These are phyloP conservation scores for Pseudovirgaria hyperparasitica DNA, from an alignment of 2,329 filamentous ascomycete genomes.

Conservation along the genomic window DNA sequence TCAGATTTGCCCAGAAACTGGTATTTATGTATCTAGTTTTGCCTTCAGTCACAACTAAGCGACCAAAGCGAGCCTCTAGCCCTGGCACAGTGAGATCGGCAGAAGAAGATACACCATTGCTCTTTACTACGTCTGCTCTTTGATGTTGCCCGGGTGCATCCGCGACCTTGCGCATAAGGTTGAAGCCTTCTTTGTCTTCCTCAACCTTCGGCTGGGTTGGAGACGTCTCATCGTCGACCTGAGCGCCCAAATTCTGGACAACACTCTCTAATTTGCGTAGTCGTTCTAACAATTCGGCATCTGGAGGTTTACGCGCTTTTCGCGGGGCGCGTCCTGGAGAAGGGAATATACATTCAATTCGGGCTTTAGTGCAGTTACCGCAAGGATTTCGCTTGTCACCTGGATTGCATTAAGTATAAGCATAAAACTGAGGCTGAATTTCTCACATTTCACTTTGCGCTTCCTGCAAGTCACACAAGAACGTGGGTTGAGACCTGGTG, in stretches of 20 bases:
- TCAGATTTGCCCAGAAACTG: slow-evolving; percentile 64
- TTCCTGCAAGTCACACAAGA: slow-evolving; percentile 41
- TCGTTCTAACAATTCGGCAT: slow-evolving; percentile 60
- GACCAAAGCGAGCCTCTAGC: slow-evolving; percentile 47
- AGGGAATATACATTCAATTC: slow-evolving; percentile 62
- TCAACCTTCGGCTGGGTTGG: slow-evolving; percentile 3
- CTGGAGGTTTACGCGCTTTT: slow-evolving; percentile 53
- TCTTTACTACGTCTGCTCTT: no score
- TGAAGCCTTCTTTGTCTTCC: no score
- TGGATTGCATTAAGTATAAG: no score
- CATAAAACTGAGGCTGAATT: no score
- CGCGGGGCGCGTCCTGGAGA: slow-evolving; percentile 61
- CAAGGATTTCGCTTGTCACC: slow-evolving; percentile 69
- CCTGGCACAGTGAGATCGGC: slow-evolving; percentile 22
- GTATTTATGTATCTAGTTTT: slow-evolving; percentile 63
- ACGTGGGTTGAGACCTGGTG: slow-evolving; percentile 18
- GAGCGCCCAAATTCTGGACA: slow-evolving; percentile 45
- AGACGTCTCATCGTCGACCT: slow-evolving; percentile 22
- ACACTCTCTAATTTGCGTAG: slow-evolving; percentile 63
- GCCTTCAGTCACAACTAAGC: slow-evolving; percentile 58
- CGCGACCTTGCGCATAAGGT: no score
- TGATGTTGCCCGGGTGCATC: no score
- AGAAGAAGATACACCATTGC: no score
- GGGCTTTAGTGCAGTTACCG: slow-evolving; percentile 58
- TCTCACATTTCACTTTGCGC: slow-evolving; percentile 62